Percentiles rank a stretch among this genome's conserved stretches.
Evolutionary conservation across 129 eudicot species (phyloP).

Genomic region (Pulicaria dysenterica): DNA sequence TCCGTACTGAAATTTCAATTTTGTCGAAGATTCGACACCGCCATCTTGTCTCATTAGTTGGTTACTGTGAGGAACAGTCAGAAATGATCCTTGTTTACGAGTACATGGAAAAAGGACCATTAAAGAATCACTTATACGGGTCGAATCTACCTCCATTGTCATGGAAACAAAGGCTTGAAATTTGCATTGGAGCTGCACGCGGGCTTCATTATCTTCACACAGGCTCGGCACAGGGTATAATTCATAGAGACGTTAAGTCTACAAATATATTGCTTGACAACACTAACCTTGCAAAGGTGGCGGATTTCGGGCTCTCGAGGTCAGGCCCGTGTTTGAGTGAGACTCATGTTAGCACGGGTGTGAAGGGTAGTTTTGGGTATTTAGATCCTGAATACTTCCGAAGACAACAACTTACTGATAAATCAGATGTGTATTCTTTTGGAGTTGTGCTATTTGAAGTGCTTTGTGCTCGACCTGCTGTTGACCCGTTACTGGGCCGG

Average conservation of each 20-base stretch:
- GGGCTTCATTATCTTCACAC: constrained; percentile 92
- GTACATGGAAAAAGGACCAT: constrained; percentile 82
- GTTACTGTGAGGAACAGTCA: constrained; percentile 85
- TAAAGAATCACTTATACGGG: constrained; percentile 73
- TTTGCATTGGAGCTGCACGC: constrained; percentile 85
- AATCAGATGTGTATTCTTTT: constrained; percentile 74
- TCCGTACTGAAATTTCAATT: constrained; percentile 74
- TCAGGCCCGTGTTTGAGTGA: constrained; percentile 74
- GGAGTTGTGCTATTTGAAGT: constrained; percentile 84
- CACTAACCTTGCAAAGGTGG: constrained; percentile 66
- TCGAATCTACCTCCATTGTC: constrained; percentile 56
- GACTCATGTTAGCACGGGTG: constrained; percentile 87
- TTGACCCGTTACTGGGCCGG: constrained; percentile 57
- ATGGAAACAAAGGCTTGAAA: constrained; percentile 83
- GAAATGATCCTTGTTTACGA: constrained; percentile 95
- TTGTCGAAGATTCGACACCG: constrained; percentile 81
- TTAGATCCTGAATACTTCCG: constrained; percentile 76
- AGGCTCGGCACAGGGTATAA: constrained; percentile 77
- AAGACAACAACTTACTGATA: constrained; percentile 77
- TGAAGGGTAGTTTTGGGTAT: constrained; percentile 85
- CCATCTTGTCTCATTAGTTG: constrained; percentile 87
- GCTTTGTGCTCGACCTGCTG: constrained; percentile 77
- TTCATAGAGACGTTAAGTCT: constrained; percentile 81
- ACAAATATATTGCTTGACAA: constrained; percentile 74
- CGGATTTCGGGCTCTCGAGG: constrained; percentile 82